phyloP scores from a whole-genome alignment of 331 rosid genomes.

The Stylosanthes scabra region DNA sequence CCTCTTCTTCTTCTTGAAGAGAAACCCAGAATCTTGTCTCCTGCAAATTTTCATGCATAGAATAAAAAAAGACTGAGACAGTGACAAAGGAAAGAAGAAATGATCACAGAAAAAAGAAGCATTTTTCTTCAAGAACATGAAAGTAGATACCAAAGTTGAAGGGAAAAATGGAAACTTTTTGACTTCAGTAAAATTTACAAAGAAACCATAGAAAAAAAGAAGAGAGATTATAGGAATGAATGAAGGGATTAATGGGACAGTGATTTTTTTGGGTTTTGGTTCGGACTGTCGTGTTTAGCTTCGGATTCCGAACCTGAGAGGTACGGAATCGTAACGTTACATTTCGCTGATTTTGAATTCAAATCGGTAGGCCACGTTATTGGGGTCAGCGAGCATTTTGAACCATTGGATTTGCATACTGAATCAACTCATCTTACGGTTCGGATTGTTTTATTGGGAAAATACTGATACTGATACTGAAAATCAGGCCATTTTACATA shows the following conservation, averaged over 20 bases:
- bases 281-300: conserved; percentile 25
- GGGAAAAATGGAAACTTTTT: conserved; percentile 12
- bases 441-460: background rate
- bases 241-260: conserved; percentile 35
- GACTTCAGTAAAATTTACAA: background rate
- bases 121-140: conserved; percentile 6
- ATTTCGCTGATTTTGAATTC: conserved; percentile 35
- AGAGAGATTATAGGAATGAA: background rate
- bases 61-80: conserved; percentile 1
- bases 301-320: conserved; percentile 37
- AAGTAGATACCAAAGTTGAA: conserved; percentile 4
- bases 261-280: conserved; percentile 6
- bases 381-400: conserved; percentile 1
- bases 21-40: too few relatives aligned
- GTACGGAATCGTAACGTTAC: conserved; percentile 47
- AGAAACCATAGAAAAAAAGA: conserved; percentile 12
- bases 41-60: conserved; percentile 1
- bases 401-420: background rate
- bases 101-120: conserved; percentile 1
- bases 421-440: conserved; percentile 21
- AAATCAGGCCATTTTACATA: background rate
- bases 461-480: background rate
- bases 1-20: too few relatives aligned
- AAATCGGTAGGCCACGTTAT: conserved; percentile 31
- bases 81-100: background rate